Conservation (phyloP, 2,329 filamentous ascomycete species). For the Penicillium sp. region DNA sequence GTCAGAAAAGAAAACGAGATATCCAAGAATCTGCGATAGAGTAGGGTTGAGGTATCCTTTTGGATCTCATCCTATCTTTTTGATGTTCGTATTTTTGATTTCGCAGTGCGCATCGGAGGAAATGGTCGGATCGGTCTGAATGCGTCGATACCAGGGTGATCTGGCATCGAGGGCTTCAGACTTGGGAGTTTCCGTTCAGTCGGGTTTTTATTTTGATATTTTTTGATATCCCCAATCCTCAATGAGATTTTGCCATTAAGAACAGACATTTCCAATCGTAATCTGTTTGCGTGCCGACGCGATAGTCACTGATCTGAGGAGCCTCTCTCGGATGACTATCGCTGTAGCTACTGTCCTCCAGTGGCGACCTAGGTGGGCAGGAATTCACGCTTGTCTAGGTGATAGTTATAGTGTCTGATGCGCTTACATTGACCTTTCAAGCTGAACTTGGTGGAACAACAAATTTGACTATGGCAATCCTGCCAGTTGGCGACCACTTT, state of each 20-base stretch:
- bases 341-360: too few species aligned
- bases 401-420: too few species aligned
- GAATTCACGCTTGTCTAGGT: too few species aligned
- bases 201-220: slow-evolving; percentile 17
- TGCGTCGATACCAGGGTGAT: not conserved
- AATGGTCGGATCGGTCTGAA: slow-evolving; percentile 5
- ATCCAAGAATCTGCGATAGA: slow-evolving; percentile 29
- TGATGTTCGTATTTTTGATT: slow-evolving; percentile 8
- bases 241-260: slow-evolving; percentile 25
- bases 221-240: slow-evolving; percentile 26
- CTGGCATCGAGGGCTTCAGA: slow-evolving; percentile 5
- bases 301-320: too few species aligned
- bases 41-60: slow-evolving; percentile 11
- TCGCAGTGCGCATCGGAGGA: slow-evolving; percentile 6
- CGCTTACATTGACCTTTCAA: too few species aligned
- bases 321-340: too few species aligned
- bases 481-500: too few species aligned
- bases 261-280: slow-evolving; percentile 2
- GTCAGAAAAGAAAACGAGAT: slow-evolving; percentile 31
- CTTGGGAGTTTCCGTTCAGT: slow-evolving; percentile 2
- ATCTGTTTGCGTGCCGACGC: too few species aligned
- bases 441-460: too few species aligned
- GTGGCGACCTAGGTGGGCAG: too few species aligned
- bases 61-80: slow-evolving; percentile 11
- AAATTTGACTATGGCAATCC: too few species aligned